Evolutionary conservation across 2,329 filamentous ascomycete species (phyloP).

Genomic region (Bisporella sp.): DNA sequence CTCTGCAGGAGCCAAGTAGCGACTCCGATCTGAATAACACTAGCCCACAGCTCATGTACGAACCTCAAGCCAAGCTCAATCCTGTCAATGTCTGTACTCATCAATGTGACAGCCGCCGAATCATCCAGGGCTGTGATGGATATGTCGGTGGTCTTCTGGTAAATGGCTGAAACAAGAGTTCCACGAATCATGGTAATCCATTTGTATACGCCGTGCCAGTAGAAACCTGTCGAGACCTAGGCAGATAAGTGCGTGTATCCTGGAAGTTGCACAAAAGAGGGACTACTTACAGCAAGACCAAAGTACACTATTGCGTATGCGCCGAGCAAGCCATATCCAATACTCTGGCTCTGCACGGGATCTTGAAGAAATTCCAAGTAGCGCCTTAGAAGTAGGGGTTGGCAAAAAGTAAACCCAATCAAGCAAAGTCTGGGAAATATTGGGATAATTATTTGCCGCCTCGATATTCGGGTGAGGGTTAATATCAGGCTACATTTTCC

Average conservation of each 20-base stretch:
- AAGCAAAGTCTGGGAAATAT: slow-evolving; percentile 12
- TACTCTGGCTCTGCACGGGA: background rate
- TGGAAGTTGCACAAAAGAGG: background rate
- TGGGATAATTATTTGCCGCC: slow-evolving; percentile 2
- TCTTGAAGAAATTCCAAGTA: slow-evolving; percentile 16
- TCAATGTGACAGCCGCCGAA: slow-evolving; percentile 23
- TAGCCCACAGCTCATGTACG: slow-evolving; percentile 22
- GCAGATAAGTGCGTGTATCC: no score
- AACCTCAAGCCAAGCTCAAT: slow-evolving; percentile 22
- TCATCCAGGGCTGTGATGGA: slow-evolving; percentile 16
- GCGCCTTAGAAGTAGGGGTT: slow-evolving; percentile 11
- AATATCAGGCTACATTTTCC: no score
- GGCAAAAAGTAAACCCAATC: slow-evolving; percentile 16
- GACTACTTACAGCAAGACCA: slow-evolving; percentile 9
- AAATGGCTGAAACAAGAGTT: slow-evolving; percentile 21
- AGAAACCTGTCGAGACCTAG: slow-evolving; percentile 3
- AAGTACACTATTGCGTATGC: slow-evolving; percentile 13
- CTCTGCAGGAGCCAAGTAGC: slow-evolving; percentile 24
- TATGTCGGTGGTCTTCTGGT: slow-evolving; percentile 21
- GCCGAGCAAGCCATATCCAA: slow-evolving; percentile 16
- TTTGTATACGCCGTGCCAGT: slow-evolving; percentile 19
- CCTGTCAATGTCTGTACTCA: slow-evolving; percentile 18
- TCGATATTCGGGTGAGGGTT: background rate
- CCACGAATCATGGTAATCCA: slow-evolving; percentile 20
- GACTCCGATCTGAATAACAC: slow-evolving; percentile 19